Evolutionary conservation across 1,284 basidiomycete genomes (phyloP), one percentile per base, ranked within the genome.

Genomic region (Rhodotorula mucilaginosa): DNA sequence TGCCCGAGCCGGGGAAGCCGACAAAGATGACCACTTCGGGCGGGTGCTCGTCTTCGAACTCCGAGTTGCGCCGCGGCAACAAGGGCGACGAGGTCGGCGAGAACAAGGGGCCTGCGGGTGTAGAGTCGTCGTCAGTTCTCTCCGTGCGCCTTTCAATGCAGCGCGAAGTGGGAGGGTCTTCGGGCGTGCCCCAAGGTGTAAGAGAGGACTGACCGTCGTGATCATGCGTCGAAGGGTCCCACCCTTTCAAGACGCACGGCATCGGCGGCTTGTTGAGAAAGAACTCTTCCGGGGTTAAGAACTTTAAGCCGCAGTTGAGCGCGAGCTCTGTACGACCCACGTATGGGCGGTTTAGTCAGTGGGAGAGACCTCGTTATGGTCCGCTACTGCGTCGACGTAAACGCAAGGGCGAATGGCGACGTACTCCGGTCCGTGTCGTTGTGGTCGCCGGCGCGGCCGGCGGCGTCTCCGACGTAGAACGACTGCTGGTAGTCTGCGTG

Each of bases 391-490:
- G n/a, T n/a, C n/a, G n/a, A n/a, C n/a, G n/a, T n/a, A n/a, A n/a
- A n/a, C n/a, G n/a, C n/a, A n/a, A n/a, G n/a, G n/a, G n/a, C n/a
- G n/a, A 29, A 21, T 29, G 15, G 29, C 5, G 56, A 34, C 70
- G 8, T 7, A 68, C 70, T 72, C 51, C 67, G 70, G 54, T 72
- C 70, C 26, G 67, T 65, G 58, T 72, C 70, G n/a, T 47, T 52
- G 26, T 68, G 67, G 39, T 72, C 70, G 21, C 80, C 59, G 18
- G 82, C 81, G 58, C 93, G 86, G 15, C 93, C 93, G 12, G 93
- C 94, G 2, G 93, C 93, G 78, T 97, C 94, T 8, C 94, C 94
- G 4, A 97, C 89, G 78, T 89, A 95, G 76, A 91, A 90, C 0
- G 90, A 89, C 0, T 82, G 67, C 0, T 79, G 72, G 75, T 87